These are phyloP conservation scores for Tetrahymena elliotti DNA, from an alignment of 73 alveolate species.

Conservation along the genomic window DNA sequence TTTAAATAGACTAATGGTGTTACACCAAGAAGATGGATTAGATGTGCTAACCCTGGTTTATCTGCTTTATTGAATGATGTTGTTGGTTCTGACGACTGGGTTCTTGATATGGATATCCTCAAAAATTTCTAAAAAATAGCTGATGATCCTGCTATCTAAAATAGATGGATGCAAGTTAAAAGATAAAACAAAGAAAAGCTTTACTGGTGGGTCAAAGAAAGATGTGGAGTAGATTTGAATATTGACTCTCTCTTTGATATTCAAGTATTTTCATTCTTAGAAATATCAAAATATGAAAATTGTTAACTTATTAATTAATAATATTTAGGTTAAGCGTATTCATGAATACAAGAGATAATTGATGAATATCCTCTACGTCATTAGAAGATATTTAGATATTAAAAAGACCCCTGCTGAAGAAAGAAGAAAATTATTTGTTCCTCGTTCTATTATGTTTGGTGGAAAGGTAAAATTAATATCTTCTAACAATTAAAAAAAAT, in stretches of 20 bases:
- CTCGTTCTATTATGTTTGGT: conserved; percentile 83
- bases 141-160: conserved; percentile 49
- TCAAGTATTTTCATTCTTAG: not conserved
- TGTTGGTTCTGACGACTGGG: conserved; percentile 71
- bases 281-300: not conserved
- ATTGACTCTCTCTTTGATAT: conserved; percentile 27
- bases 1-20: conserved; percentile 78
- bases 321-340: conserved; percentile 56
- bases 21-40: conserved; percentile 92
- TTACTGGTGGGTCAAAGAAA: conserved; percentile 57
- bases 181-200: conserved; percentile 47
- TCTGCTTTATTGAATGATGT: conserved; percentile 58
- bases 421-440: conserved; percentile 54
- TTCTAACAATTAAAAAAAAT: too few relatives aligned
- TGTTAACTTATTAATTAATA: not conserved
- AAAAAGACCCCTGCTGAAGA: conserved; percentile 70
- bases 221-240: conserved; percentile 23
- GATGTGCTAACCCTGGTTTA: conserved; percentile 78
- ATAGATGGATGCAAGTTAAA: conserved; percentile 53
- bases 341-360: conserved; percentile 87
- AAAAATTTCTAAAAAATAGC: conserved; percentile 43
- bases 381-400: conserved; percentile 64
- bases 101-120: conserved; percentile 55
- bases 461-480: conserved; percentile 49
- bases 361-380: conserved; percentile 69